Percentiles rank a stretch among this genome's conserved stretches.
These are phyloP conservation scores for Cryphonectria carpinicola DNA, from an alignment of 2,329 filamentous ascomycete species.

Conservation along the genomic window DNA sequence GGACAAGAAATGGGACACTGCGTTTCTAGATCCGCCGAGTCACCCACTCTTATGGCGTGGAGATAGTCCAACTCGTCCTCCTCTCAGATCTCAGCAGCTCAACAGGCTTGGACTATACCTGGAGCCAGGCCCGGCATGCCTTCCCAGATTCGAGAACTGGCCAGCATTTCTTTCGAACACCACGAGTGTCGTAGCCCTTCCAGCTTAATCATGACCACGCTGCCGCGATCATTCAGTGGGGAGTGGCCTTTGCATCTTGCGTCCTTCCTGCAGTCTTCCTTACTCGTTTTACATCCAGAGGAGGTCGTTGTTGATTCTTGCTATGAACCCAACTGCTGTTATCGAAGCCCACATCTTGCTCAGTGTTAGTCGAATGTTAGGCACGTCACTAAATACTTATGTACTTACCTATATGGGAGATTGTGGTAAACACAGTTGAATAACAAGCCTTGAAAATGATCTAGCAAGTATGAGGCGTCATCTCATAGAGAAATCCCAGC, in stretches of 20 bases:
- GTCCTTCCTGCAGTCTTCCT: neutral
- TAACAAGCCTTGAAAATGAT: neutral
- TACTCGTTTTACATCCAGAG: neutral
- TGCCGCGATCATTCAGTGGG: neutral
- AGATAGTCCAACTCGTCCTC: neutral
- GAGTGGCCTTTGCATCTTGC: neutral
- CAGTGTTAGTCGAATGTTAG: neutral
- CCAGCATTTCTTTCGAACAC: no score
- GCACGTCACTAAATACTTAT: neutral
- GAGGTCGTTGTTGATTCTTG: neutral
- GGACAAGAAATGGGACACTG: neutral
- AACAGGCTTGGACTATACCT: neutral
- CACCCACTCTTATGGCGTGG: neutral
- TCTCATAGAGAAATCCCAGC: neutral
- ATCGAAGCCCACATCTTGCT: neutral
- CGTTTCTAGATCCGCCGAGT: neutral
- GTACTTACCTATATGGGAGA: neutral
- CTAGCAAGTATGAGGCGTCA: fast-evolving
- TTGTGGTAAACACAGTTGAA: no score
- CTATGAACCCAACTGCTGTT: neutral
- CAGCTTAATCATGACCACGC: neutral
- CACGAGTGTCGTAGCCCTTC: neutral
- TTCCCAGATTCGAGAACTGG: neutral
- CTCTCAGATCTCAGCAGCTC: neutral
- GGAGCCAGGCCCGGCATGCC: neutral